Evolutionary conservation across 768 basidiomycete genomes (phyloP).

Genomic region (Naganishia kalamii): DNA sequence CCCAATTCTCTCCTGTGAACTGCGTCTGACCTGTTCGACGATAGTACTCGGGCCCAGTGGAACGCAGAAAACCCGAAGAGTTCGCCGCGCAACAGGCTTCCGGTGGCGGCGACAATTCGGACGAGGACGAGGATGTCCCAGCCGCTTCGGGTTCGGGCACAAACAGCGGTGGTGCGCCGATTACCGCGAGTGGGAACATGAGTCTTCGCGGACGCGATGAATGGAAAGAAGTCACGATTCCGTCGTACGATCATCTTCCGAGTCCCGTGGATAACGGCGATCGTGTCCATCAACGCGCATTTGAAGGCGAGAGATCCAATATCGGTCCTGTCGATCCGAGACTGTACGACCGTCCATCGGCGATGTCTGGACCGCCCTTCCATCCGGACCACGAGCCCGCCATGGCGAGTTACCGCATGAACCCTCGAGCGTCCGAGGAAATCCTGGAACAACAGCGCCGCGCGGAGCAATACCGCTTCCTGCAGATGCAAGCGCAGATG

Average conservation of each 20-base stretch:
- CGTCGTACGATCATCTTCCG: neutral
- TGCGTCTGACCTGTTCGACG: neutral
- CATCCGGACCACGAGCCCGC: neutral
- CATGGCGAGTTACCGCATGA: neutral
- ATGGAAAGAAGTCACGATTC: slow-evolving; percentile 21
- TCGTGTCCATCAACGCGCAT: neutral
- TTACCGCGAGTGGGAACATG: slow-evolving; percentile 6
- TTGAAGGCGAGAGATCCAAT: neutral
- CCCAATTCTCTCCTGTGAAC: neutral
- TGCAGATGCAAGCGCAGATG: slow-evolving; percentile 6
- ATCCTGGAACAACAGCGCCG: slow-evolving; percentile 12
- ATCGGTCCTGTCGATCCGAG: slow-evolving; percentile 1
- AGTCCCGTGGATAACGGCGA: neutral
- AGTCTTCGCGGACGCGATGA: slow-evolving; percentile 23
- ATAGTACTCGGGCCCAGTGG: slow-evolving; percentile 44
- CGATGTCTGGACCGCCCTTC: neutral
- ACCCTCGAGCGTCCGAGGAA: slow-evolving; percentile 5
- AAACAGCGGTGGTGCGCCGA: neutral
- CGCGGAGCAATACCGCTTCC: slow-evolving; percentile 9
- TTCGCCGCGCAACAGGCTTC: slow-evolving; percentile 33
- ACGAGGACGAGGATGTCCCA: slow-evolving; percentile 36
- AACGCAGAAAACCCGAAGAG: slow-evolving; percentile 40
- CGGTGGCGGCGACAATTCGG: slow-evolving; percentile 37
- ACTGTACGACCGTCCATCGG: neutral
- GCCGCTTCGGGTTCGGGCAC: neutral